Evolutionary conservation across 2,329 filamentous ascomycete genomes (phyloP).

Genomic region (Drechmeria coniospora): DNA sequence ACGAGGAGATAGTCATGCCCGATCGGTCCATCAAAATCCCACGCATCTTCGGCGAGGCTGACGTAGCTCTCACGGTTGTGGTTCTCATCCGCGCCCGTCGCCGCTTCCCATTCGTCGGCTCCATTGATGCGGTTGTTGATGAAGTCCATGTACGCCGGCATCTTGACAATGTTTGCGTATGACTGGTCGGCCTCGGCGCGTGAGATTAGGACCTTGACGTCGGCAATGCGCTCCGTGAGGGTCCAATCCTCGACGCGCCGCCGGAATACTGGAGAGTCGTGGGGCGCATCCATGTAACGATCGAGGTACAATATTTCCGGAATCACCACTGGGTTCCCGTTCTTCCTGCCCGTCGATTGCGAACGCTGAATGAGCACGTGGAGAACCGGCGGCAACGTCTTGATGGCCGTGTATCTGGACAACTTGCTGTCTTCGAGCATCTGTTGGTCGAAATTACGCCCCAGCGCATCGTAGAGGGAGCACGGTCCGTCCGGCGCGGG

Average conservation of each 20-base stretch:
- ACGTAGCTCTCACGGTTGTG: constrained; percentile 2
- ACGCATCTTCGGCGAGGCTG: constrained; percentile 12
- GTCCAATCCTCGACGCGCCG: constrained; percentile 59
- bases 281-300: constrained; percentile 61
- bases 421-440: constrained; percentile 50
- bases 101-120: constrained; percentile 6
- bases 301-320: constrained; percentile 74
- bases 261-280: constrained; percentile 44
- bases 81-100: constrained; percentile 1
- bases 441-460: constrained; percentile 71
- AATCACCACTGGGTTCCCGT: constrained; percentile 63
- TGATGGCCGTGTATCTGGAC: constrained; percentile 55
- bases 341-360: constrained; percentile 59
- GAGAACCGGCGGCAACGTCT: constrained; percentile 65
- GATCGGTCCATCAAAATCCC: constrained; percentile 23
- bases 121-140: constrained; percentile 13
- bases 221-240: constrained; percentile 48
- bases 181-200: constrained; percentile 12
- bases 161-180: constrained; percentile 15
- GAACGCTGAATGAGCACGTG: constrained; percentile 82
- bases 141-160: constrained; percentile 12
- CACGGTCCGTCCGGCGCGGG: constrained; percentile 32
- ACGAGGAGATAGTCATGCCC: constrained; percentile 21
- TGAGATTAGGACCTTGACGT: constrained; percentile 28
- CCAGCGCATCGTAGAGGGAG: constrained; percentile 71